Conservation (phyloP, 495 filamentous ascomycete species). For the Glonium stellatum region DNA sequence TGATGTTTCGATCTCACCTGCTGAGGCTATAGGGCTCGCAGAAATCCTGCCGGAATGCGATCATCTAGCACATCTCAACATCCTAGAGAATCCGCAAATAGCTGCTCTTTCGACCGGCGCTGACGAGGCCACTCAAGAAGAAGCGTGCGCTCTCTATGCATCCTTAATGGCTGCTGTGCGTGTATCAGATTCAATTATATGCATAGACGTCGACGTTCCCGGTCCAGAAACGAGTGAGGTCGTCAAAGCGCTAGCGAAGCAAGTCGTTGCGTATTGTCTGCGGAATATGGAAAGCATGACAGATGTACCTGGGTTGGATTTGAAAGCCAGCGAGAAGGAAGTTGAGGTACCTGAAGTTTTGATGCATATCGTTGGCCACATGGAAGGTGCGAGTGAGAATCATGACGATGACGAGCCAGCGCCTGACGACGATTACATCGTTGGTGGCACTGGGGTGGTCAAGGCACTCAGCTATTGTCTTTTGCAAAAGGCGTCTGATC, state of each 20-base stretch:
- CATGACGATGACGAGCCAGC: constrained; percentile 64
- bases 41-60: constrained; percentile 82
- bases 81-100: constrained; percentile 75
- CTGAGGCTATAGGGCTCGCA: constrained; percentile 81
- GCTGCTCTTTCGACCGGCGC: constrained; percentile 59
- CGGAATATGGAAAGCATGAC: constrained; percentile 73
- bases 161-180: constrained; percentile 84
- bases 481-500: constrained; percentile 60
- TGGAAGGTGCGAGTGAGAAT: constrained; percentile 45
- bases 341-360: constrained; percentile 56
- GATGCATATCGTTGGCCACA: constrained; percentile 55
- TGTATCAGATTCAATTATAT: constrained; percentile 74
- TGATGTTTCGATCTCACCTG: constrained; percentile 77
- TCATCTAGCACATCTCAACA: constrained; percentile 77
- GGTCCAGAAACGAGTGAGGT: constrained; percentile 71
- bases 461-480: constrained; percentile 84
- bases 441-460: constrained; percentile 90
- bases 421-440: constrained; percentile 89
- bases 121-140: constrained; percentile 70
- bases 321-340: constrained; percentile 38
- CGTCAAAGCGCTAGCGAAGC: constrained; percentile 85
- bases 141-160: constrained; percentile 88
- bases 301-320: constrained; percentile 37
- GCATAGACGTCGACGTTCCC: constrained; percentile 87
- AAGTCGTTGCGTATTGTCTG: constrained; percentile 88